Evolutionary conservation across 495 filamentous ascomycete genomes (phyloP).

Genomic region (Aspergillus incahuasiensis): DNA sequence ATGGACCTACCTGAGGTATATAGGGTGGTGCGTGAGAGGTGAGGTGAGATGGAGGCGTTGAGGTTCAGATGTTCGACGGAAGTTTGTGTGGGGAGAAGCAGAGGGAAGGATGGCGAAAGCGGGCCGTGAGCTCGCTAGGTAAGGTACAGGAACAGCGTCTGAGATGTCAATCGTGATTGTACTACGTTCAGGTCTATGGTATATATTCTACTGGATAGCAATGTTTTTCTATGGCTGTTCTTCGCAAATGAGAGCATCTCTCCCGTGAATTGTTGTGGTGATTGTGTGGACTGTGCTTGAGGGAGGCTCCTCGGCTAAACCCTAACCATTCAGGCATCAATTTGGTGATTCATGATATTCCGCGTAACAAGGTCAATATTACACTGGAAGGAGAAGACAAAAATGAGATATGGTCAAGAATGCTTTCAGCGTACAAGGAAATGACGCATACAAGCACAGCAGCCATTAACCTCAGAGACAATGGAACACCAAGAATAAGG

Average conservation of each 20-base stretch:
- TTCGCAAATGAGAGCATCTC: not conserved
- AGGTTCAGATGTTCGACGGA: constrained; percentile 4
- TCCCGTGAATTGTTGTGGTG: not conserved
- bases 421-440: too few relatives aligned
- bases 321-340: constrained; percentile 29
- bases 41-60: constrained; percentile 23
- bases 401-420: not conserved
- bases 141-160: not conserved
- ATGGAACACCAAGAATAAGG: not conserved
- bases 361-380: not conserved
- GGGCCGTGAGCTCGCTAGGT: constrained; percentile 13
- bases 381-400: not conserved
- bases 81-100: constrained; percentile 21
- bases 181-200: not conserved
- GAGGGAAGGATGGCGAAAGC: constrained; percentile 15
- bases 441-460: not conserved
- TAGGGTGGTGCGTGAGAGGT: constrained; percentile 2
- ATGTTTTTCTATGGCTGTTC: not conserved
- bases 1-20: constrained; percentile 8
- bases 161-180: not conserved
- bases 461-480: not conserved
- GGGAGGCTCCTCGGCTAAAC: constrained; percentile 43
- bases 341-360: not conserved
- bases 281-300: constrained; percentile 19
- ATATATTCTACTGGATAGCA: not conserved